These are phyloP conservation scores for Mucor velutinosus DNA, from an alignment of 371 early-diverging fungal genomes.

Conservation along the genomic window DNA sequence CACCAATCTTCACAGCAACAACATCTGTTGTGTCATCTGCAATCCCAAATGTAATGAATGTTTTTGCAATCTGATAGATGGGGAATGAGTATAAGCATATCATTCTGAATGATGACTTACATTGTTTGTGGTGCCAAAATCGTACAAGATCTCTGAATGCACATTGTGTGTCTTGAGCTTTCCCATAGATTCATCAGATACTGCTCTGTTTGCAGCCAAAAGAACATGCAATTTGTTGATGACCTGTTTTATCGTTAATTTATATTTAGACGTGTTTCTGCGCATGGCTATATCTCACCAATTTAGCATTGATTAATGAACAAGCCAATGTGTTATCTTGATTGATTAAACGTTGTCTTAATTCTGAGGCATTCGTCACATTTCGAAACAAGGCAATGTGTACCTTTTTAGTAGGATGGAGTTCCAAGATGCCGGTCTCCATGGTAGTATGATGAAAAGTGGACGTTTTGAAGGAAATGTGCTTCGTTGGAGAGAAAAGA, in stretches of 20 bases:
- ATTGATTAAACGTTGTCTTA: slow-evolving; percentile 49
- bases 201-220: slow-evolving; percentile 54
- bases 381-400: slow-evolving; percentile 57
- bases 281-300: slow-evolving; percentile 30
- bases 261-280: neutral
- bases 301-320: slow-evolving; percentile 54
- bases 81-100: neutral
- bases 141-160: slow-evolving; percentile 61
- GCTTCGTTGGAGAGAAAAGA: neutral
- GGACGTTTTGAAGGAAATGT: neutral
- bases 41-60: slow-evolving; percentile 58
- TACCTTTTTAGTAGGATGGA: slow-evolving; percentile 46
- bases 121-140: slow-evolving; percentile 56
- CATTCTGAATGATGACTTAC: neutral
- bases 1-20: slow-evolving; percentile 55
- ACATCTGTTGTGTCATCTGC: slow-evolving; percentile 45
- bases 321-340: slow-evolving; percentile 52
- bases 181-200: slow-evolving; percentile 45
- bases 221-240: slow-evolving; percentile 51
- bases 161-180: slow-evolving; percentile 59
- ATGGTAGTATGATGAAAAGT: slow-evolving; percentile 32
- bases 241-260: slow-evolving; percentile 33
- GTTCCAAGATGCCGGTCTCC: slow-evolving; percentile 61
- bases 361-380: slow-evolving; percentile 53
- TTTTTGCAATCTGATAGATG: slow-evolving; percentile 52